Evolutionary conservation across 441 rosid species (phyloP).

Genomic region (Populus tomentosa): DNA sequence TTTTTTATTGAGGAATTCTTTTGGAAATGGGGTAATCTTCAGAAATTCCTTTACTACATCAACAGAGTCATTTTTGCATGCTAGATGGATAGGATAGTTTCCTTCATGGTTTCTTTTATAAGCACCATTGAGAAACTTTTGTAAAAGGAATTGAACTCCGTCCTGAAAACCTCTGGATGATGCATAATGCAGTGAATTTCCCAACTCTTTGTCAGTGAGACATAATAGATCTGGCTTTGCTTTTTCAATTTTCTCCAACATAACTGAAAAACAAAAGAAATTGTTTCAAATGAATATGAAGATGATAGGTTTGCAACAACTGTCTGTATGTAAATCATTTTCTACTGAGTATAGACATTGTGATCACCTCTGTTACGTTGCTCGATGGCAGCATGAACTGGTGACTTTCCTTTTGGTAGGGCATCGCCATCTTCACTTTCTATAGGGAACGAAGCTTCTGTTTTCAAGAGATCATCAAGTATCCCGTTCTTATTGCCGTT

Average conservation of each 20-base stretch:
- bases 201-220: no score
- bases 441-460: background rate
- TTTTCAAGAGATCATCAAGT: background rate
- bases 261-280: no score
- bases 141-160: no score
- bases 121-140: no score
- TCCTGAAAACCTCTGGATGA: no score
- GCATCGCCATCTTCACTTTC: background rate
- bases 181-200: no score
- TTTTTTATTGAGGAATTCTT: background rate
- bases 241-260: no score
- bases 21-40: background rate
- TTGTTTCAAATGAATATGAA: no score
- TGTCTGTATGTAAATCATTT: background rate
- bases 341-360: background rate
- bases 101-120: slow-evolving; percentile 9
- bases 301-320: no score
- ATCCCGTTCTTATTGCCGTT: background rate
- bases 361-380: background rate
- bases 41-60: slow-evolving; percentile 20
- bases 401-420: background rate
- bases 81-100: slow-evolving; percentile 14
- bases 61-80: slow-evolving; percentile 17
- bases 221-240: no score
- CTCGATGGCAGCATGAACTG: background rate